Evolutionary conservation across 2,329 filamentous ascomycete species (phyloP), one percentile per base, ranked within the genome.

Genomic region (Penicillium sp.): DNA sequence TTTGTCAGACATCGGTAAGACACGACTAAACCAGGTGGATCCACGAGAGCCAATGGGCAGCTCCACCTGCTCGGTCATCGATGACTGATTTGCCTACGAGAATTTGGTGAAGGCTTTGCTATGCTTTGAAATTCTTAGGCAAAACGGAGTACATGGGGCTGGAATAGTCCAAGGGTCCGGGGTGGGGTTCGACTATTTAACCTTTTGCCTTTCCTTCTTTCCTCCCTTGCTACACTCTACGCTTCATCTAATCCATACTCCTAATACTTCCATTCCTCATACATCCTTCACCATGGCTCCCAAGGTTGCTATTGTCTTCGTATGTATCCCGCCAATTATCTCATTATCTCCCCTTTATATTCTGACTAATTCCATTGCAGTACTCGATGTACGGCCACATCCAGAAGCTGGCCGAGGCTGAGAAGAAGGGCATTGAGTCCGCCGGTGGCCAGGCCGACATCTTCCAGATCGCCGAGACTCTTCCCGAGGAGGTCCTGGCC

Each of bases 371-470:
- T n/a, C 4, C 7, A 6, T 11, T 10, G 28, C 27, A 93, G 87
- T 95, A 95, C 77, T 94, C 89, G 58, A 87, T 89, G 81, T 95
- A 93, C 74, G 91, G 93, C 73, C 90, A 96, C 75, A 85, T 96
- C 73, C 75, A 79, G 72, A 74, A 83, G 67, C 71, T 96, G 62
- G 93, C 91, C 63, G 83, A 93, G 70, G 89, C 89, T 55, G 90
- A 97, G 77, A 87, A 90, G 78, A 82, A 80, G 65, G 93, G 93
- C 67, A 87, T 96, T 65, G 85, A 90, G 74, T 82, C 85, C 65
- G 89, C 89, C 54, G 93, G 93, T 56, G 90, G 90, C 56, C 74
- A 77, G 36, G 89, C 77, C 71, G 86, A 91, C 63, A 68, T 97
- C 66, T 95, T 77, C 81, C 89, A 95, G 67, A 77, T 97, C 66